Evolutionary conservation across 2,329 filamentous ascomycete genomes (phyloP).

Genomic region (Diaporthe nobilis): DNA sequence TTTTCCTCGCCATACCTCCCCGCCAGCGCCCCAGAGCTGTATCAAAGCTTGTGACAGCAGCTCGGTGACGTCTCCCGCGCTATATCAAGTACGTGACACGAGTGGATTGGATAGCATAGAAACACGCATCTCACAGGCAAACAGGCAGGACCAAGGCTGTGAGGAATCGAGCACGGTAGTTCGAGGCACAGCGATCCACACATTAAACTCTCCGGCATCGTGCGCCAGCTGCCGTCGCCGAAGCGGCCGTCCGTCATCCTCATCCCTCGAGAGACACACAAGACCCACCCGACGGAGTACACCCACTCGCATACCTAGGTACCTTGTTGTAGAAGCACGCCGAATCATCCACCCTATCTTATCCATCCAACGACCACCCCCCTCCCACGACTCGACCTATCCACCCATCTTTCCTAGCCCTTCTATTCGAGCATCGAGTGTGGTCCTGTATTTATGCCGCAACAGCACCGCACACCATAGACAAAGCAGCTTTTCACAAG

Average conservation of each 20-base stretch:
- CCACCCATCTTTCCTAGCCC: slow-evolving; percentile 12
- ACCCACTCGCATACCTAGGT: slow-evolving; percentile 25
- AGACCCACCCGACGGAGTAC: slow-evolving; percentile 21
- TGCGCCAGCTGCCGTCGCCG: slow-evolving; percentile 10
- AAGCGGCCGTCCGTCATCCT: slow-evolving; percentile 8
- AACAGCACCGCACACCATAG: background rate
- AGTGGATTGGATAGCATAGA: slow-evolving; percentile 15
- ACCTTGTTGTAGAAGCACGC: slow-evolving; percentile 36
- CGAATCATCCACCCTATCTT: slow-evolving; percentile 34
- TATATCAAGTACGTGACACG: background rate
- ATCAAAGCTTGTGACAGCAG: slow-evolving; percentile 25
- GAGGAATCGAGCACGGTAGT: background rate
- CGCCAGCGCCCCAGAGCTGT: background rate
- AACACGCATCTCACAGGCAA: slow-evolving; percentile 7
- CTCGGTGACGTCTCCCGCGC: slow-evolving; percentile 4
- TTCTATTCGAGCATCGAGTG: background rate
- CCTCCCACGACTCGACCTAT: slow-evolving; percentile 21
- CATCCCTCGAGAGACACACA: background rate
- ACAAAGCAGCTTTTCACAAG: slow-evolving; percentile 12
- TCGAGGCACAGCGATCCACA: background rate
- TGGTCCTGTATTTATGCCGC: slow-evolving; percentile 1
- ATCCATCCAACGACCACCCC: slow-evolving; percentile 31
- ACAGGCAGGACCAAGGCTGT: background rate
- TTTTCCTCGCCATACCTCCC: background rate
- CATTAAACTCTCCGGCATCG: slow-evolving; percentile 10